phyloP scores from a whole-genome alignment of 306 rosid species.

The Vicia faba region DNA sequence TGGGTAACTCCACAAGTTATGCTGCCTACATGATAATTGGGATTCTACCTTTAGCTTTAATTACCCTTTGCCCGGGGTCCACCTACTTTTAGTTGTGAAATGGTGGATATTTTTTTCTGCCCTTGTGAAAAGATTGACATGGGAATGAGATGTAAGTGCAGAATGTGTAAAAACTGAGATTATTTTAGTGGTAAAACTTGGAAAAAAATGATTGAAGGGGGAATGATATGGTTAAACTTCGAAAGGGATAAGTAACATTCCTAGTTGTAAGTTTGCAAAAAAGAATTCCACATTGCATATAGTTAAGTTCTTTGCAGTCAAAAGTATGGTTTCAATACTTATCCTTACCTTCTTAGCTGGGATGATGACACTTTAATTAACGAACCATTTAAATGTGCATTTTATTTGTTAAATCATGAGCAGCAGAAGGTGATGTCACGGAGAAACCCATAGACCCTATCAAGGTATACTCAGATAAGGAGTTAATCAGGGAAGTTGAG shows the following conservation, averaged over 20 bases:
- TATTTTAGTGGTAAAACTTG: constrained; percentile 27
- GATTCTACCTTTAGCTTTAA: constrained; percentile 20
- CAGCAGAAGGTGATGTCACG: constrained; percentile 80
- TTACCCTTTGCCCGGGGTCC: constrained; percentile 13
- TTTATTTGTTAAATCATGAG: constrained; percentile 40
- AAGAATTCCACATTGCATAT: background rate
- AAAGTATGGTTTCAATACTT: background rate
- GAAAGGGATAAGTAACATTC: constrained; percentile 5
- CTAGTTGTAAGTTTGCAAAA: background rate
- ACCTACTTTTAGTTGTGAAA: constrained; percentile 7
- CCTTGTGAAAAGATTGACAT: background rate
- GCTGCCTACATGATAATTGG: constrained; percentile 12
- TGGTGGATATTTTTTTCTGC: constrained; percentile 28
- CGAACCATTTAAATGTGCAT: constrained; percentile 18
- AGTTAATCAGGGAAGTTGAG: constrained; percentile 88
- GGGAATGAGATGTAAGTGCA: constrained; percentile 13
- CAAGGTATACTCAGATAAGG: constrained; percentile 96
- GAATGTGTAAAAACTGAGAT: constrained; percentile 28
- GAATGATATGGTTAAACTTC: constrained; percentile 18
- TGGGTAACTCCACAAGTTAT: constrained; percentile 30
- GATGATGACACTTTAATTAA: constrained; percentile 21
- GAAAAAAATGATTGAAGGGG: constrained; percentile 23
- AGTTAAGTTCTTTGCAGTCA: constrained; percentile 7
- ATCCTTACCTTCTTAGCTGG: constrained; percentile 12
- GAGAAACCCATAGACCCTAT: constrained; percentile 85